Conservation (phyloP, 306 rosid species). For the Lathyrus oleraceus region DNA sequence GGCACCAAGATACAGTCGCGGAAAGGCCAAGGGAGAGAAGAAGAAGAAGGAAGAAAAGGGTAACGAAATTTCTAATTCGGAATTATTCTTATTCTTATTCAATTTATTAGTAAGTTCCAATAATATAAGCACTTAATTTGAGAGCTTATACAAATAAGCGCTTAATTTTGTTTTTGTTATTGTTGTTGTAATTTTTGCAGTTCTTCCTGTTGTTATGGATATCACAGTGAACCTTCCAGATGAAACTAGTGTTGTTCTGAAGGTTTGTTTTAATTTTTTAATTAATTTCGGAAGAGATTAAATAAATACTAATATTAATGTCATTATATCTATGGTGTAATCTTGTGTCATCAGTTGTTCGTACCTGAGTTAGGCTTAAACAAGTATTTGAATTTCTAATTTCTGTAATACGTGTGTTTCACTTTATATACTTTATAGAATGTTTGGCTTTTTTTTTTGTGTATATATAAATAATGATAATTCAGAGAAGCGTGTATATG, state of each 20-base stretch:
- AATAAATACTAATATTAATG: no score
- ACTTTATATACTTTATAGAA: neutral
- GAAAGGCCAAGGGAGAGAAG: slow-evolving; percentile 85
- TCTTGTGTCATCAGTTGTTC: neutral
- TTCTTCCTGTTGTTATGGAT: slow-evolving; percentile 87
- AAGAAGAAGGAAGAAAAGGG: slow-evolving; percentile 96
- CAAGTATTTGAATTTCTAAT: neutral
- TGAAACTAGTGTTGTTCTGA: slow-evolving; percentile 69
- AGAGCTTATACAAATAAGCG: neutral
- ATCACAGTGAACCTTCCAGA: slow-evolving; percentile 81
- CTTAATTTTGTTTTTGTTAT: neutral
- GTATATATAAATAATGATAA: no score
- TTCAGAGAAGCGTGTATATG: slow-evolving; percentile 4
- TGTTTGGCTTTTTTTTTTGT: slow-evolving; percentile 11
- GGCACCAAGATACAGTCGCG: slow-evolving; percentile 91
- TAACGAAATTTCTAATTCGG: slow-evolving; percentile 18
- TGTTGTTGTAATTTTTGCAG: slow-evolving; percentile 51
- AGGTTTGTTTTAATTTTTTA: slow-evolving; percentile 49
- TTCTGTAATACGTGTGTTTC: neutral
- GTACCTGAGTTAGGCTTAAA: neutral
- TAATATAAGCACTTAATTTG: neutral
- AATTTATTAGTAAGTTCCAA: slow-evolving; percentile 13
- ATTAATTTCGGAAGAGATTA: neutral
- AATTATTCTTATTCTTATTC: neutral
- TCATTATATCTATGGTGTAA: neutral